Evolutionary conservation across 305 asterid species (phyloP).

Genomic region (Solanum aculeatissimum): DNA sequence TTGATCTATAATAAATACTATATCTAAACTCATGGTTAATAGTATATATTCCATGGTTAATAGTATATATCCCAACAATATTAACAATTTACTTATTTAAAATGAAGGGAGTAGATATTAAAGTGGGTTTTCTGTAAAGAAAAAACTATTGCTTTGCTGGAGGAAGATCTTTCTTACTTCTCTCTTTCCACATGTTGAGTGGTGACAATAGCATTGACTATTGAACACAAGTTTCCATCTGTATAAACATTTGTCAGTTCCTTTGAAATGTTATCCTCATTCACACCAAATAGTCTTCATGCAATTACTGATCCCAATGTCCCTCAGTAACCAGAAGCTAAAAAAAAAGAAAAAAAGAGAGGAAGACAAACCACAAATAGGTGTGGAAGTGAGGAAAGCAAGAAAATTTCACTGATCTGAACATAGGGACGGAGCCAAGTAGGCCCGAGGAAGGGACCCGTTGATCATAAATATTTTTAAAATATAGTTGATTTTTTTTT

Average conservation of each 20-base stretch:
- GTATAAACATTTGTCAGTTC: not conserved
- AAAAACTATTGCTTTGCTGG: not conserved
- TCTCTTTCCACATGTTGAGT: not conserved
- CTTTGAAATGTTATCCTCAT: not conserved
- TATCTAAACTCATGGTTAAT: too few relatives aligned
- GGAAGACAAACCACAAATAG: not conserved
- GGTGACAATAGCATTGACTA: not conserved
- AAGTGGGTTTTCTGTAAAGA: not conserved
- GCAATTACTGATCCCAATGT: not conserved
- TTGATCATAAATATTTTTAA: too few relatives aligned
- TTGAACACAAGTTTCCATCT: not conserved
- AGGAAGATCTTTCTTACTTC: not conserved
- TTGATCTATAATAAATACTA: too few relatives aligned
- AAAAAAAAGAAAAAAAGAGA: not conserved
- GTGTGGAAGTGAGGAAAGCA: not conserved
- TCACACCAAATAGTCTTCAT: not conserved
- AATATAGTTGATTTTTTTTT: too few relatives aligned
- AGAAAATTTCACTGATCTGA: not conserved
- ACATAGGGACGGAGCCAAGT: too few relatives aligned
- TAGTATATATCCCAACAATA: too few relatives aligned
- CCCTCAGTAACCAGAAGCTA: not conserved
- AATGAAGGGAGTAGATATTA: too few relatives aligned
- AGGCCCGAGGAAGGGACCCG: too few relatives aligned
- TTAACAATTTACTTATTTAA: too few relatives aligned
- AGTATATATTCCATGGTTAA: too few relatives aligned